Percentiles rank a stretch among this genome's conserved stretches.
phyloP scores from a whole-genome alignment of 805 yeast species.

The Starmera quercuum region DNA sequence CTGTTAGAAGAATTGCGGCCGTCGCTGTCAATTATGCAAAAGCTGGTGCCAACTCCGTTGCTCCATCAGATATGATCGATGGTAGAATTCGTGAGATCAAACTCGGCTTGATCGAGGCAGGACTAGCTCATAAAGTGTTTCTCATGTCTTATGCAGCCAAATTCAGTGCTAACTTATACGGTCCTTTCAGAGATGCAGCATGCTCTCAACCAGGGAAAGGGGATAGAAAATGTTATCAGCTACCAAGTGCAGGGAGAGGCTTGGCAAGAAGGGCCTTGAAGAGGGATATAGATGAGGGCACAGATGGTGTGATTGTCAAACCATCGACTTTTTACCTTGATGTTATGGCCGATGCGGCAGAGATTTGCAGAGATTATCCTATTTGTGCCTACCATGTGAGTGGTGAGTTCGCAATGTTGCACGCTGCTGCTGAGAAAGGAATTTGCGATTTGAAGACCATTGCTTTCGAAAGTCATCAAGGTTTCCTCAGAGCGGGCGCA shows the following conservation, averaged over 20 bases:
- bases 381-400: conserved; percentile 93
- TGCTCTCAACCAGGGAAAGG: conserved; percentile 86
- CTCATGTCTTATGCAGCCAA: conserved; percentile 94
- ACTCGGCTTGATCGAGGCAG: conserved; percentile 69
- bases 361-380: conserved; percentile 77
- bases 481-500: conserved; percentile 94
- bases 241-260: conserved; percentile 90
- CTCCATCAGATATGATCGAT: conserved; percentile 97
- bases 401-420: conserved; percentile 97
- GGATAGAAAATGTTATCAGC: conserved; percentile 87
- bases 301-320: conserved; percentile 92
- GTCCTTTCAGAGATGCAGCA: conserved; percentile 98
- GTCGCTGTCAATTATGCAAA: conserved; percentile 92
- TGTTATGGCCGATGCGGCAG: conserved; percentile 80
- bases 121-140: conserved; percentile 80
- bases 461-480: conserved; percentile 83
- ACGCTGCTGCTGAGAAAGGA: conserved; percentile 97
- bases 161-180: conserved; percentile 84
- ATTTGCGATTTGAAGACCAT: conserved; percentile 72
- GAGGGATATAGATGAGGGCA: conserved; percentile 86
- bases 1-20: conserved; percentile 81
- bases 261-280: conserved; percentile 85
- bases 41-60: conserved; percentile 94
- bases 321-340: conserved; percentile 96
- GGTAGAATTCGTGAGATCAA: conserved; percentile 90